A percentile compares a stretch with the other conserved stretches of the same genome.
These are phyloP conservation scores for Termitomyces sp. DNA, from an alignment of 768 basidiomycete species.

Conservation along the genomic window DNA sequence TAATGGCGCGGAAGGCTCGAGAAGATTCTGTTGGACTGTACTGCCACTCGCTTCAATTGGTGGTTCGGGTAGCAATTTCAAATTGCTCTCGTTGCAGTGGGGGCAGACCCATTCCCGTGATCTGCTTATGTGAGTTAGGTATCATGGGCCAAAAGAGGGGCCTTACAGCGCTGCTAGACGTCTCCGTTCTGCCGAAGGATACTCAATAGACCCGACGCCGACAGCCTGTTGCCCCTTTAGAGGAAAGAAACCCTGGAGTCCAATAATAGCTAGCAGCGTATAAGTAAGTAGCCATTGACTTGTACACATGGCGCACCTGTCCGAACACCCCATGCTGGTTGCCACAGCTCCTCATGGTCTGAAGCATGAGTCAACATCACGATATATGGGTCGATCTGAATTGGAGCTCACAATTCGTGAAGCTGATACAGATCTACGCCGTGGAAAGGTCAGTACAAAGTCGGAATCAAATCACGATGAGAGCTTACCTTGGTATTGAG, in stretches of 20 bases:
- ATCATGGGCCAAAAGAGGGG: slow-evolving; percentile 2
- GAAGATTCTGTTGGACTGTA: neutral
- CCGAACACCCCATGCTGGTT: slow-evolving; percentile 96
- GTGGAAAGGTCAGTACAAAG: neutral
- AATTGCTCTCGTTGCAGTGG: slow-evolving; percentile 61
- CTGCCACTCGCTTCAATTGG: slow-evolving; percentile 12
- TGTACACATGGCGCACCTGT: slow-evolving; percentile 53
- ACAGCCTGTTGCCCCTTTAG: slow-evolving; percentile 82
- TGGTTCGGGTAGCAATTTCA: slow-evolving; percentile 69
- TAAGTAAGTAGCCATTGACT: neutral
- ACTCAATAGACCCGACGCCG: slow-evolving; percentile 85
- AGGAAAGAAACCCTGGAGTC: slow-evolving; percentile 85
- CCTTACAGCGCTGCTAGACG: slow-evolving; percentile 72
- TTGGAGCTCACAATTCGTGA: slow-evolving; percentile 69
- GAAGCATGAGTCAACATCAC: neutral
- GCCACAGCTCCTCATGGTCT: slow-evolving; percentile 98
- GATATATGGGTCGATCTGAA: neutral
- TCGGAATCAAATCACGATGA: neutral
- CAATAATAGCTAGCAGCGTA: slow-evolving; percentile 62
- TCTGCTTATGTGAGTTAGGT: slow-evolving; percentile 29
- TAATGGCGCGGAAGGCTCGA: neutral
- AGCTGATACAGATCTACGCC: slow-evolving; percentile 83
- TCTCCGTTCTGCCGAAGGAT: slow-evolving; percentile 67
- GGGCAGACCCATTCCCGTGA: slow-evolving; percentile 81
- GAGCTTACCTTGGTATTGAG: slow-evolving; percentile 79